These are phyloP conservation scores for Microbotryum silenes-acaulis DNA, from an alignment of 1,284 basidiomycete genomes.

Conservation along the genomic window DNA sequence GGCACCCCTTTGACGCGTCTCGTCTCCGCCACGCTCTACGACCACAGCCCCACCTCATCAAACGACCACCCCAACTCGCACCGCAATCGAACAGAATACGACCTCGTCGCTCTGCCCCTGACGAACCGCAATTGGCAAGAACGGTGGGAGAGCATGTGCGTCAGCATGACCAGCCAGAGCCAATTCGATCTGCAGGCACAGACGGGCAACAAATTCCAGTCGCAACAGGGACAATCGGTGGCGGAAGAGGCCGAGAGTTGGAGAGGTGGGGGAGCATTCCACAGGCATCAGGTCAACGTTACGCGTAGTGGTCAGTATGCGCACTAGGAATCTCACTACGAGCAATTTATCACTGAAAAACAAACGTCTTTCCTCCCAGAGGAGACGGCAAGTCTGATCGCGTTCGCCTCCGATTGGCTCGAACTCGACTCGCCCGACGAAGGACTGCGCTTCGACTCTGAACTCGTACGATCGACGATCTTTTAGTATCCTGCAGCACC, in stretches of 20 bases:
- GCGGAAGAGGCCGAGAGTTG: conserved; percentile 67
- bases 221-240: conserved; percentile 23
- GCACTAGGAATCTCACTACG: not conserved
- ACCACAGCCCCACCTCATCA: not conserved
- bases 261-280: conserved; percentile 72
- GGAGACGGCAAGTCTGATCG: conserved; percentile 70
- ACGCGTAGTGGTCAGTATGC: conserved; percentile 66
- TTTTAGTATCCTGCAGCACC: not conserved
- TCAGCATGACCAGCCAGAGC: conserved; percentile 27
- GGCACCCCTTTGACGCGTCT: conserved; percentile 34
- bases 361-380: conserved; percentile 47
- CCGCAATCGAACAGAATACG: conserved; percentile 44
- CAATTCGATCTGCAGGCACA: conserved; percentile 16
- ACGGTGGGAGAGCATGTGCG: conserved; percentile 82
- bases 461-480: conserved; percentile 59
- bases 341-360: not conserved
- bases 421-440: conserved; percentile 88
- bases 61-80: conserved; percentile 14
- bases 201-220: conserved; percentile 3
- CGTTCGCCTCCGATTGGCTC: conserved; percentile 83
- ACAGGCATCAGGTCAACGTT: conserved; percentile 78
- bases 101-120: conserved; percentile 66
- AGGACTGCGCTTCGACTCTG: conserved; percentile 91
- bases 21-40: conserved; percentile 25
- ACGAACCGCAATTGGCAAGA: conserved; percentile 79